A percentile compares a stretch with the other conserved stretches of the same genome.
phyloP scores from a whole-genome alignment of 2,329 filamentous ascomycete species.

The Harringtonia aguacate region DNA sequence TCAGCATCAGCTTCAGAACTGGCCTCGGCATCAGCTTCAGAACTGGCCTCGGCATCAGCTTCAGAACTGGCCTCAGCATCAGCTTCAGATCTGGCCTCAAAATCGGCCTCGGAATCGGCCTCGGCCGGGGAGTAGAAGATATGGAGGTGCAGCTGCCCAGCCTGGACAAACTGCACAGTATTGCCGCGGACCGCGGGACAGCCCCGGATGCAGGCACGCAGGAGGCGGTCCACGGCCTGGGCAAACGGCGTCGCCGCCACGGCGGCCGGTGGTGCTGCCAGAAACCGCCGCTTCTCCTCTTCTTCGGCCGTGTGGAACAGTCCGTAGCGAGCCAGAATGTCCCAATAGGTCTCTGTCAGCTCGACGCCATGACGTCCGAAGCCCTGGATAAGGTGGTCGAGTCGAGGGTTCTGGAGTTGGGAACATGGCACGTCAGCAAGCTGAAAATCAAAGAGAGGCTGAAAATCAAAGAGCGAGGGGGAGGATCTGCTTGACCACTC shows the following conservation, averaged over 20 bases:
- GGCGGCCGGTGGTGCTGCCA: background rate
- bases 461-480: too few relatives aligned
- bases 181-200: constrained; percentile 6
- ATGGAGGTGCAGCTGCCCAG: constrained; percentile 9
- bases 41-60: too few relatives aligned
- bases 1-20: too few relatives aligned
- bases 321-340: constrained; percentile 7
- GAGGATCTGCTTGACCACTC: too few relatives aligned
- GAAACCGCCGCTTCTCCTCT: constrained; percentile 11
- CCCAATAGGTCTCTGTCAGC: constrained; percentile 13
- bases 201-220: constrained; percentile 8
- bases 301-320: constrained; percentile 13
- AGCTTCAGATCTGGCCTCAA: too few relatives aligned
- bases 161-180: constrained; percentile 7
- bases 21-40: too few relatives aligned
- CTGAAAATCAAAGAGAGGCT: too few relatives aligned
- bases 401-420: constrained; percentile 10
- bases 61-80: too few relatives aligned
- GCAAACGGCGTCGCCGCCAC: background rate
- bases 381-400: constrained; percentile 10
- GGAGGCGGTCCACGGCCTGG: constrained; percentile 1
- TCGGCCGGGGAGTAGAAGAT: constrained; percentile 2
- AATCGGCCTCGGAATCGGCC: too few relatives aligned
- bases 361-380: constrained; percentile 11
- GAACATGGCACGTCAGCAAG: too few relatives aligned